Evolutionary conservation across 2,329 filamentous ascomycete species (phyloP), one percentile per base, ranked within the genome.

Genomic region (Chalaropsis thielavioides): DNA sequence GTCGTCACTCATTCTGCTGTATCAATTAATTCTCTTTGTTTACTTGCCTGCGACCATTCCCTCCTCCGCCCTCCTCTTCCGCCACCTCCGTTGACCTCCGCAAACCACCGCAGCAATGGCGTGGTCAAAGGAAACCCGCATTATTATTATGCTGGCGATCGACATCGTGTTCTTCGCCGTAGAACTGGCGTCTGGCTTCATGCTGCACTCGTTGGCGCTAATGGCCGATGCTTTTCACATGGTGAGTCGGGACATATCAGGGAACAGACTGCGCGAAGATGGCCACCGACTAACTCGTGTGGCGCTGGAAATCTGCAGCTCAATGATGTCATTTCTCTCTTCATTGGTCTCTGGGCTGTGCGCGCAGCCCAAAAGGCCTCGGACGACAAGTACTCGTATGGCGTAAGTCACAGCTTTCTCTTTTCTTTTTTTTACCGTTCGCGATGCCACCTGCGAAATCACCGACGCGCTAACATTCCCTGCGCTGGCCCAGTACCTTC

Each of bases 171-270:
- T 99, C 79, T 96, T 99, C 77, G 76, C 96, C 60, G 78, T 97
- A 66, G 94, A 99, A 76, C 77, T 99, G 68, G 84, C 88, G 66
- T 85, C 88, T 68, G 92, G 94, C 68, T 90, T 96, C 79, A 79
- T 87, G 68, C 90, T 95, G 67, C 87, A 92, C 73, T 97, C 94
- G 19, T 83, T 99, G 70, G 94, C 94, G 44, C 82, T 99, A 67
- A 91, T 95, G 73, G 94, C 94, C 64, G 94, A 99, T 78, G 91
- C 94, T 67, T 99, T 99, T 75, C 94, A 99, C 77, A 99, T 99
- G 94, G 88, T 90, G 73, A 70, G 81, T 75, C 62, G 46, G 60
- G 38, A 51, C 35, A 58, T 65, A 66, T 24, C 1, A n/a, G 13
- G 22, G 24, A 56, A 8, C 54, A 15, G 10, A 13, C 51, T 19